Evolutionary conservation across 192 early-diverging fungal genomes (phyloP).

Genomic region (Diversispora epigaea): DNA sequence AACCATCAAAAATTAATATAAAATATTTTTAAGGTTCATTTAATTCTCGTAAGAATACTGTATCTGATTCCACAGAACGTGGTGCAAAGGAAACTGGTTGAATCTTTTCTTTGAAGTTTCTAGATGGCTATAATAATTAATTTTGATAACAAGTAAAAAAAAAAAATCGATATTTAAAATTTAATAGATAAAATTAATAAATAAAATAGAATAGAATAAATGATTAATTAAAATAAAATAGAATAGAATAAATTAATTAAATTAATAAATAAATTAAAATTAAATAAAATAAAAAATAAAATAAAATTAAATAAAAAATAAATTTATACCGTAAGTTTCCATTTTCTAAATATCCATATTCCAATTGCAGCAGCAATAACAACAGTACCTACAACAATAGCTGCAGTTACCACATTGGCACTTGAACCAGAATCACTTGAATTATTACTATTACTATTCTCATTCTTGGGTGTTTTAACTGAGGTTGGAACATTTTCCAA

Average conservation of each 20-base stretch:
- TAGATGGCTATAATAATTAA: constrained; percentile 38
- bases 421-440: constrained; percentile 16
- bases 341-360: constrained; percentile 56
- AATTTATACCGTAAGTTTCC: constrained; percentile 47
- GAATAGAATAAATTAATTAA: not conserved
- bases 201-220: not conserved
- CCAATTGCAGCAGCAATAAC: constrained; percentile 48
- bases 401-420: constrained; percentile 38
- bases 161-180: no score
- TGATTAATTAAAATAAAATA: not conserved
- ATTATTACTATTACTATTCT: not conserved
- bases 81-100: constrained; percentile 42
- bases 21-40: constrained; percentile 34
- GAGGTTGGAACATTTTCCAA: not conserved
- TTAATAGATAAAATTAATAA: not conserved
- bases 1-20: not conserved
- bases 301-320: not conserved
- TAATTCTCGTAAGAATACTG: constrained; percentile 44
- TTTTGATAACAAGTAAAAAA: no score
- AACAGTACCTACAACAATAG: constrained; percentile 44
- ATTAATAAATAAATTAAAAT: not conserved
- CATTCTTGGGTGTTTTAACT: not conserved
- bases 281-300: not conserved
- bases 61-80: constrained; percentile 42
- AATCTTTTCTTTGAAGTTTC: constrained; percentile 50